Base-by-base conservation (phyloP, 2,329 filamentous ascomycete species). In the Exserohilum turcica region DNA sequence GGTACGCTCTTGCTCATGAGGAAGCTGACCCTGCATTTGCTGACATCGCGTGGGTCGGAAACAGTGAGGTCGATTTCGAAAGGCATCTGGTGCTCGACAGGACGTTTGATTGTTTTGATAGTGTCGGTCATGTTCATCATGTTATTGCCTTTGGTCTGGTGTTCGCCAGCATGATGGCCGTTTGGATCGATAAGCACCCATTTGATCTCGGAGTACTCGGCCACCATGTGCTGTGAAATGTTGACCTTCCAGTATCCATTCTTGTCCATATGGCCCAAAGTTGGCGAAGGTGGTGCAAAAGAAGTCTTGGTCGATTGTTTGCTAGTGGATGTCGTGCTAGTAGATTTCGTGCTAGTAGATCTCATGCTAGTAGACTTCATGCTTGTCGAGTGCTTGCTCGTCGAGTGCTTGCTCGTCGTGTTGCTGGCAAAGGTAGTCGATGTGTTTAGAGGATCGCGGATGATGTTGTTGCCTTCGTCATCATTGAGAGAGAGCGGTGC, bases 381-480 rank as follows among this genome's bases (percentile, higher is more conserved):
- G 21, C 4, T 24, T 24, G 4, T 24, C 21, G 21, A 24, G 21
- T 24, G 21, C 4, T 4, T n/a, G n/a, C n/a, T 24, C 7, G 4
- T 24, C 21, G 21, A 24, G 21, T 24, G 21, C 6, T 28, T 36
- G 29, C 21, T 44, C 13, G 44, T 52, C 15, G 40, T 49, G 31
- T 57, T 59, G 6, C 49, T 53, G 2, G 37, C 32, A 21, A 39
- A 56, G 5, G 32, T 49, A 8, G 32, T 42, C 4, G 37, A 50
- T 7, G 44, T 54, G 33, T 39, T 45, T 31, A 51, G 24, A 9
- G 44, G 42, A 36, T 57, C 47, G 3, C 56, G 50, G 2, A 53
- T 54, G 24, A 57, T 59, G 36, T 70, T 67, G 27, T 65, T 56
- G 2, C 67, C 67, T 36, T 70, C 60, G 27, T 70, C 66, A n/a